A percentile compares a stretch with the other conserved stretches of the same genome.
Evolutionary conservation across 2,329 filamentous ascomycete species (phyloP).

Genomic region (Colletotrichum coccodes): DNA sequence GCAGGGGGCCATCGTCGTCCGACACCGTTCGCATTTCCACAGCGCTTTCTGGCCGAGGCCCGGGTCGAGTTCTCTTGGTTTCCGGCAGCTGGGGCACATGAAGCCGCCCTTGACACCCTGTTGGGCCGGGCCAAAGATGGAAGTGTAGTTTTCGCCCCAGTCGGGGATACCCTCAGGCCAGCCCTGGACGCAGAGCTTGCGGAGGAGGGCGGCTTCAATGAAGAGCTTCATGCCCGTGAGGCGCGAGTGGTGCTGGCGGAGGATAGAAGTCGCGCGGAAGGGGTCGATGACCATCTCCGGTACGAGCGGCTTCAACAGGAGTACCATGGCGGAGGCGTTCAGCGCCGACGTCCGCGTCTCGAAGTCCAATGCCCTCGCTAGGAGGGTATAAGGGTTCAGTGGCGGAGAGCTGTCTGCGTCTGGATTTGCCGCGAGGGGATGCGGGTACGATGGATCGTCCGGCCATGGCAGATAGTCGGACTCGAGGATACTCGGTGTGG

Average conservation of each 20-base stretch:
- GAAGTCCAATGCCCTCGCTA: constrained; percentile 64
- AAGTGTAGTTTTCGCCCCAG: constrained; percentile 66
- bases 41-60: constrained; percentile 54
- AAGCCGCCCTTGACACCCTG: constrained; percentile 64
- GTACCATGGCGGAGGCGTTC: constrained; percentile 69
- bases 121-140: constrained; percentile 64
- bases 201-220: constrained; percentile 68
- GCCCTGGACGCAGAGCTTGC: constrained; percentile 68
- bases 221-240: constrained; percentile 70
- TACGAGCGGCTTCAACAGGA: constrained; percentile 68
- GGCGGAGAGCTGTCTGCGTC: constrained; percentile 43
- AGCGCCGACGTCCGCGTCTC: constrained; percentile 66
- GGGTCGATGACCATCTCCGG: constrained; percentile 64
- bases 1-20: constrained; percentile 63
- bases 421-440: constrained; percentile 45
- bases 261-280: constrained; percentile 64
- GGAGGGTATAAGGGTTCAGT: constrained; percentile 64
- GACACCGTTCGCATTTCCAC: constrained; percentile 69
- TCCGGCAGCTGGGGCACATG: constrained; percentile 65
- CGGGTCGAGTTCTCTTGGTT: constrained; percentile 64
- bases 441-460: constrained; percentile 65
- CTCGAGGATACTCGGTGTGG: constrained; percentile 58
- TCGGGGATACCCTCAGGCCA: constrained; percentile 62
- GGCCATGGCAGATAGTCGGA: constrained; percentile 69
- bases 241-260: constrained; percentile 69